Base-by-base conservation (phyloP, 441 rosid species). In the Metrosideros polymorpha region DNA sequence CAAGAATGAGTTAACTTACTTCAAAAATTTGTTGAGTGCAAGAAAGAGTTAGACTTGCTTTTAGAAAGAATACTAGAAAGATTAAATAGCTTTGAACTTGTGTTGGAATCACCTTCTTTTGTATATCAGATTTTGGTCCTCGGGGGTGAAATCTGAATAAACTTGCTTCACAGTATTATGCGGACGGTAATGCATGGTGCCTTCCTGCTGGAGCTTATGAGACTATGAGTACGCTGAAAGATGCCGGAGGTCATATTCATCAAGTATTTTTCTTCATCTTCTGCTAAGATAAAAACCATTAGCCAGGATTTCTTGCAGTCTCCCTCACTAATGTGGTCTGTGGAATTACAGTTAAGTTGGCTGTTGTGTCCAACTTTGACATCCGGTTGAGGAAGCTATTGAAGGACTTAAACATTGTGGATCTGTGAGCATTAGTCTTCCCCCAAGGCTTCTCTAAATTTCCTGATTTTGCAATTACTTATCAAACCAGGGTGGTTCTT, bases 291-390 rank as follows among this genome's bases (percentile, higher is more conserved):
- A 61, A 71, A 55, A 35, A 83, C 32, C 84, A 39, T 50, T 54
- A 79, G 29, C 82, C 75, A 39, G 22, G 47, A 39, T 85, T 87
- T 87, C 42, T 85, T 88, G 42, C 55, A 85, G 59, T 85, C 89
- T 66, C 87, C 83, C 85, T 82, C 83, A 51, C 86, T 87, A 55
- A 88, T 82, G 32, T 83, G 86, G 86, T 86, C 88, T 85, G 54
- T 86, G 42, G 86, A 88, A 85, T 71, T 82, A 89, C 95, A 97
- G 99, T 95, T 91, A 95, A 94, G 93, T 84, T 95, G 90, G 99
- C 96, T 89, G 97, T 97, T 59, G 95, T 95, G 17, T 97, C 98
- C 84, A 97, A 97, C 89, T 97, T 95, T 45, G 98, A 95, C 91
- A 92, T 90, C 54, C 93, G 98, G 47, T 88, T 97, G 51, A 95